Evolutionary conservation across 192 early-diverging fungal species (phyloP), one percentile per base, ranked within the genome.

Genomic region (Coemansia asiatica): DNA sequence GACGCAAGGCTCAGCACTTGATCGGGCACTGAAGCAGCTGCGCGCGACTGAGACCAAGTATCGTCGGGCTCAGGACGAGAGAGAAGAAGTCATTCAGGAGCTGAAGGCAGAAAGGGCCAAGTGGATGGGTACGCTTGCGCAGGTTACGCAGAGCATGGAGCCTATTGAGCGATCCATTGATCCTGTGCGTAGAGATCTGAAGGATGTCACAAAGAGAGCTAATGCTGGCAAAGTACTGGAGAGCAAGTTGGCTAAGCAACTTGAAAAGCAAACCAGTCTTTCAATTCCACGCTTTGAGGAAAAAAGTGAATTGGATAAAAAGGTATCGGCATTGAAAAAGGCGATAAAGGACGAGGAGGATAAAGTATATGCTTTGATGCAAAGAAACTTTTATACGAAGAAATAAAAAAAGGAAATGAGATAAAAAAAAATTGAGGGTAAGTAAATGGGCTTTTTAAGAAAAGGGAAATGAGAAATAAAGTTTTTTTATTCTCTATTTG

Each of bases 81-180:
- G 68, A n/a, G 71, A 63, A 22, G 67, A 66, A 0, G 47, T 31
- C 4, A 38, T 69, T 23, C 70, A 66, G 48, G 66, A 59, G 49
- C 70, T 78, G 15, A 63, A 69, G 19, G 48, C 47, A 12, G 60
- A 69, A 25, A 62, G 70, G 15, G 48, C 66, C 3, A 48, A 18
- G 19, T 71, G 56, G 65, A 61, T 51, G 61, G 61, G 48, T 2
- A 50, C 25, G 2, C 57, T 71, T 15, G 35, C 65, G 9, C 48
- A 55, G 44, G 50, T 46, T 29, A 49, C 29, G 9, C 61, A 51
- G 21, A 10, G 53, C 31, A 23, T 55, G 12, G 55, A 49, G 35
- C 68, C 69, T 10, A 16, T 69, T 31, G 67, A 67, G 54, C 10
- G 22, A 0, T 22, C 62, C 35, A 60, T 75, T 16, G 68, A 66